Base-by-base conservation (phyloP, 805 yeast species). In the Candida suzukii region DNA sequence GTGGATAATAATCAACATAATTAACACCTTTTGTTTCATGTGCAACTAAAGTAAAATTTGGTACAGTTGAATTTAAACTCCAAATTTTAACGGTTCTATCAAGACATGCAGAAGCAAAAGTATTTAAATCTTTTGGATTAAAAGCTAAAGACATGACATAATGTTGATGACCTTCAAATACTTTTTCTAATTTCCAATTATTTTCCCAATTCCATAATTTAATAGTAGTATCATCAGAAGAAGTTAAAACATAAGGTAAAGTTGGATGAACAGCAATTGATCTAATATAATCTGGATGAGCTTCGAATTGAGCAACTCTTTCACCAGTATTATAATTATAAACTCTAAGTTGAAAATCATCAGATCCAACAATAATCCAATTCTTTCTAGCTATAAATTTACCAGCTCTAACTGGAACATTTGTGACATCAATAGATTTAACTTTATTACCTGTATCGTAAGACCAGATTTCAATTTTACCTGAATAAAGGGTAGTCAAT, bases 201-300 rank as follows among this genome's bases (percentile, higher is more conserved):
- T 80, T 78, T 42, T 93, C 99, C 99, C 99, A 93, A 63, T 93
- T 90, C 98, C 98, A 93, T 58, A 90, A 73, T 65, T 83, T 88
- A 58, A 93, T 78, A 33, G 95, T 77, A 71, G 85, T 78, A 61
- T 93, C 99, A 66, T 93, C 99, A 37, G 91, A 80, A 30, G 88
- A 86, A 3, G 97, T 84, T 53, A 93, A 71, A 39, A 93, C 73
- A 54, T 84, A 85, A 20, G 98, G 95, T 66, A 85, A 86, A 16
- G 91, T 73, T 34, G 98, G 97, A 65, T 93, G 99, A 33, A 91
- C 95, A 11, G 95, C 93, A 49, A 93, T 77, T 42, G 86, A 79
- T 61, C 99, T 81, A 57, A 93, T 85, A 64, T 93, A 93, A 64
- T 93, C 99, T 9, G 96, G 96, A 60, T 93, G 99, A 10, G 97